Conservation (phyloP, 192 early-diverging fungal species). For the Coemansia sp. region DNA sequence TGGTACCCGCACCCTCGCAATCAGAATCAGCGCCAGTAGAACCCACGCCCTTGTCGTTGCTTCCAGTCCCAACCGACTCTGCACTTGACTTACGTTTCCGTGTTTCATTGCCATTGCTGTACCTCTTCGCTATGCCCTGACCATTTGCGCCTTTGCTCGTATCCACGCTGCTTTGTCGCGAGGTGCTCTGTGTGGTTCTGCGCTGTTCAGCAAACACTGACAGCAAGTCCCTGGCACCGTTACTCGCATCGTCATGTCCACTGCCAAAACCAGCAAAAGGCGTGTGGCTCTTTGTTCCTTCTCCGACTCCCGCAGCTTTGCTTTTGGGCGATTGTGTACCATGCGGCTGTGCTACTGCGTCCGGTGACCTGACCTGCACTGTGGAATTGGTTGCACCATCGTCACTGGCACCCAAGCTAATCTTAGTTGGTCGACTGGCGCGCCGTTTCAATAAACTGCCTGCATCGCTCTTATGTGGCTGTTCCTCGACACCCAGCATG, state of each 20-base stretch:
- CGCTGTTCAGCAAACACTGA: not conserved
- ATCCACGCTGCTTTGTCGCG: constrained; percentile 21
- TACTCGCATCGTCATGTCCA: not conserved
- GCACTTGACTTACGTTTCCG: constrained; percentile 37
- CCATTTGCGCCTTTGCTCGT: constrained; percentile 3
- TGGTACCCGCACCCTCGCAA: constrained; percentile 10
- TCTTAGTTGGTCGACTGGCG: constrained; percentile 21
- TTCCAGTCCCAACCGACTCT: not conserved
- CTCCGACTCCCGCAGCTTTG: constrained; percentile 2
- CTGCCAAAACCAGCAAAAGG: not conserved
- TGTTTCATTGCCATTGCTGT: constrained; percentile 6
- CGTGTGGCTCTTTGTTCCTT: not conserved
- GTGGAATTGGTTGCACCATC: not conserved
- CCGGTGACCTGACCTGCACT: constrained; percentile 17
- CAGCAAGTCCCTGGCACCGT: constrained; percentile 7
- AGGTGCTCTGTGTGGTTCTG: not conserved
- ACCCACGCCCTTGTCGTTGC: not conserved
- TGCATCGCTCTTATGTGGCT: constrained; percentile 9
- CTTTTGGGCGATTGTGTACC: constrained; percentile 24
- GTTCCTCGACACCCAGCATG: constrained; percentile 47
- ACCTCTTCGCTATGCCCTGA: constrained; percentile 2
- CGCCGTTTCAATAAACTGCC: constrained; percentile 23
- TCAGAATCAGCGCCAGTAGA: not conserved
- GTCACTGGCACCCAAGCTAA: constrained; percentile 1
- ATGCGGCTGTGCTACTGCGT: not conserved